These are phyloP conservation scores for Metschnikowia rubicola DNA, from an alignment of 805 yeast species.

Conservation along the genomic window DNA sequence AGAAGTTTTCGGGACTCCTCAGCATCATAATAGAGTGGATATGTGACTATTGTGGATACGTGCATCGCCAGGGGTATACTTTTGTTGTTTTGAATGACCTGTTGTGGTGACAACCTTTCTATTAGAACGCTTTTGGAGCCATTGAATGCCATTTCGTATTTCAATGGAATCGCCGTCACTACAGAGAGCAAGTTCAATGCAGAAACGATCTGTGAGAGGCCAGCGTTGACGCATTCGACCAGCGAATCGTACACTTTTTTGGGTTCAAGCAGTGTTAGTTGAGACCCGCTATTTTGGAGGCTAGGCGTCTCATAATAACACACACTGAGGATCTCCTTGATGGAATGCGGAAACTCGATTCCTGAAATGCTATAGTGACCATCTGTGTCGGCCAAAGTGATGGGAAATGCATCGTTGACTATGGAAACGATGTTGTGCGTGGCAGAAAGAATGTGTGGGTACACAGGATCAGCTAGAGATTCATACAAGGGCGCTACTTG, in stretches of 20 bases:
- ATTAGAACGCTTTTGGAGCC: conserved; percentile 23
- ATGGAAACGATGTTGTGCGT: conserved; percentile 15
- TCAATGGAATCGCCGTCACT: conserved; percentile 24
- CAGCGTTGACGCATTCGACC: conserved; percentile 31
- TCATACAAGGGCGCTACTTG: conserved; percentile 30
- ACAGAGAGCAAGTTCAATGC: conserved; percentile 24
- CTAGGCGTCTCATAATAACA: conserved; percentile 22
- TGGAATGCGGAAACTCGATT: conserved; percentile 33
- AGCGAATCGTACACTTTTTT: conserved; percentile 10
- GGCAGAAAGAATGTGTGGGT: conserved; percentile 20
- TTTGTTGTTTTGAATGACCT: conserved; percentile 1
- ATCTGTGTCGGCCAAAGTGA: conserved; percentile 20
- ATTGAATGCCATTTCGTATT: conserved; percentile 25
- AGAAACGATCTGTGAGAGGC: conserved; percentile 28
- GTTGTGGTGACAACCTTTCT: conserved; percentile 19
- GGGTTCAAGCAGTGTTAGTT: not conserved
- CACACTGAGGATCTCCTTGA: conserved; percentile 26
- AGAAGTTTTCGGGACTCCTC: conserved; percentile 19
- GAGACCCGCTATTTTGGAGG: not conserved
- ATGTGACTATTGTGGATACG: conserved; percentile 9
- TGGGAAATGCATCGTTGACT: conserved; percentile 25
- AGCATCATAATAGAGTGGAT: conserved; percentile 30
- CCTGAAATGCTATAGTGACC: conserved; percentile 31
- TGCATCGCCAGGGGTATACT: conserved; percentile 4
- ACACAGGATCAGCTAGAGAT: conserved; percentile 19